Evolutionary conservation across 208 protist species (phyloP), one percentile per base, ranked within the genome.

Genomic region (Lotmaria passim): DNA sequence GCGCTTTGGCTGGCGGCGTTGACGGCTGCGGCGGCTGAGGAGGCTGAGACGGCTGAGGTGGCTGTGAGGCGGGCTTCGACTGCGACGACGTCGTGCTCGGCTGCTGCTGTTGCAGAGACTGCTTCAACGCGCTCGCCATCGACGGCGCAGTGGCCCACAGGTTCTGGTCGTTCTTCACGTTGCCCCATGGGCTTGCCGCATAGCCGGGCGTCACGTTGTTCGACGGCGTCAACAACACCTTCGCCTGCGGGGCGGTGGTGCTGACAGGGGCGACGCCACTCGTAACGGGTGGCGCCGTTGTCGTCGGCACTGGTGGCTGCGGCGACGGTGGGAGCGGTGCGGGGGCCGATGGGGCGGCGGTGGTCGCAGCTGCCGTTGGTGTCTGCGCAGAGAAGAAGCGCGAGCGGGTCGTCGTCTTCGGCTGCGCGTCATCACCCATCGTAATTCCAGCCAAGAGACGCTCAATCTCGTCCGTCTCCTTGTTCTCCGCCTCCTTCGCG

Each of bases 401-500:
- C 1, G 84, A 89, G 57, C 84, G 83, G 34, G 44, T 56, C 5
- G 57, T 41, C 30, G 53, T 69, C 33, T 34, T 57, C 8, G 65
- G 63, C 28, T 73, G 33, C 15, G 61, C 30, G n/a, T 72, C 76
- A 39, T 66, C 67, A 41, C 65, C 31, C 44, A 73, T 75, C 26
- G 64, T 52, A 24, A 89, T 84, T 39, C 67, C 75, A 3, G 81
- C 81, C 39, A 90, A 47, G 10, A 90, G 59, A 10, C 80, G 70
- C 38, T 90, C 85, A 17, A 90, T 73, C 62, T 90, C 85, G 51
- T 85, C 78, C n/a, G 57, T 61, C 48, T 58, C 69, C 47, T 63
- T 60, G 31, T 38, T 73, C 26, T 69, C 78, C 43, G 67, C 74
- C 31, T 76, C 71, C 19, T 36, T 34, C 19, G 73, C 60, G 48